Percentiles rank a stretch among this genome's conserved stretches.
Evolutionary conservation across 306 rosid genomes (phyloP).

Genomic region (Echinosophora koreensis): DNA sequence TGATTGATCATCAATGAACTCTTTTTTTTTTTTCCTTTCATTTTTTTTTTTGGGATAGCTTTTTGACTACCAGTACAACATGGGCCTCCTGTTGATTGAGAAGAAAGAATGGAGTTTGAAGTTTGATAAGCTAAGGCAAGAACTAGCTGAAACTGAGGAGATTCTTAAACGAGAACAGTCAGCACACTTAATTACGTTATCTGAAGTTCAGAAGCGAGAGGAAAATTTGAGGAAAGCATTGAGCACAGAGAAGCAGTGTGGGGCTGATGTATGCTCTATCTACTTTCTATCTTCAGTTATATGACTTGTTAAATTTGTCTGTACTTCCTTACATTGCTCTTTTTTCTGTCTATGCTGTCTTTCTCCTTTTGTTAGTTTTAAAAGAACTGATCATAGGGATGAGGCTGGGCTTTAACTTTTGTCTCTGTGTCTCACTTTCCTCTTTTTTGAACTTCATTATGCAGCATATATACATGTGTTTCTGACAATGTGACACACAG

Average conservation of each 20-base stretch:
- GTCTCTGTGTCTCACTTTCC: neutral
- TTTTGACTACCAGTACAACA: constrained; percentile 84
- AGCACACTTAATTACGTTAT: constrained; percentile 73
- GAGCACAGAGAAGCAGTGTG: constrained; percentile 74
- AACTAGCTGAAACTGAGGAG: constrained; percentile 76
- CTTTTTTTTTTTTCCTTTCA: constrained; percentile 24
- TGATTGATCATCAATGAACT: constrained; percentile 34
- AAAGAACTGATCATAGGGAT: neutral
- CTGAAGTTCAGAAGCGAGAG: constrained; percentile 78
- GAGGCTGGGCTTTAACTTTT: constrained; percentile 25
- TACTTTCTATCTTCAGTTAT: constrained; percentile 34
- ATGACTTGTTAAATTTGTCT: constrained; percentile 22
- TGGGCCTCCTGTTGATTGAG: constrained; percentile 93
- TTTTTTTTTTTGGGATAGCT: constrained; percentile 64
- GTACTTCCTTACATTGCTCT: constrained; percentile 19
- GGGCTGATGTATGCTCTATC: constrained; percentile 63
- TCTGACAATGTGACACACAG: neutral
- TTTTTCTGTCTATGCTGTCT: constrained; percentile 1
- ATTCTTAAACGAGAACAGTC: constrained; percentile 85
- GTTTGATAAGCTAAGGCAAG: constrained; percentile 66
- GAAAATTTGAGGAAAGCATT: constrained; percentile 74
- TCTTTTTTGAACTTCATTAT: constrained; percentile 6
- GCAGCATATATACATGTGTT: constrained; percentile 9
- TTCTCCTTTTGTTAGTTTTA: constrained; percentile 31
- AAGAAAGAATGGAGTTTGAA: constrained; percentile 77